Conservation (phyloP, 306 rosid species). For the Begonia fuchsioides region DNA sequence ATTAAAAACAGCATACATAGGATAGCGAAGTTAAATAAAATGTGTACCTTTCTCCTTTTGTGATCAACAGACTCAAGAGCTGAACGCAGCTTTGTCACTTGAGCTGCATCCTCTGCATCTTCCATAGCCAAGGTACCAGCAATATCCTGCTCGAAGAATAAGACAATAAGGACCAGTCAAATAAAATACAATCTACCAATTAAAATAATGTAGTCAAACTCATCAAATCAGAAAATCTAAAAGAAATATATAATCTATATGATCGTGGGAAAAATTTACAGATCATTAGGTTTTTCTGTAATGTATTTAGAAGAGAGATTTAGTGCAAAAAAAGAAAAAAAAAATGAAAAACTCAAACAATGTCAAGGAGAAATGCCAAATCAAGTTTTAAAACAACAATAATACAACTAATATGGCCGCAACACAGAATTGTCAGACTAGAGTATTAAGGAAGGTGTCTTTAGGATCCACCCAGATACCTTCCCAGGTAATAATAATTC, state of each 20-base stretch:
- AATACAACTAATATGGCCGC: too few species aligned
- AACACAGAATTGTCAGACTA: too few species aligned
- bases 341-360: too few species aligned
- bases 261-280: background rate
- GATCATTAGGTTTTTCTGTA: background rate
- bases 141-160: constrained; percentile 59
- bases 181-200: background rate
- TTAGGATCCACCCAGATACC: too few species aligned
- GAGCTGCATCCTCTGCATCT: constrained; percentile 76
- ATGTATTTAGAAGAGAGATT: too few species aligned
- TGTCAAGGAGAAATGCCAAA: too few species aligned
- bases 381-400: too few species aligned
- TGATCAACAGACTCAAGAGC: constrained; percentile 98
- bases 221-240: too few species aligned
- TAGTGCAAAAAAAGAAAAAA: too few species aligned
- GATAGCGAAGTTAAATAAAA: constrained; percentile 3
- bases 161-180: constrained; percentile 1
- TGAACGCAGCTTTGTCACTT: constrained; percentile 80
- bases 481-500: too few species aligned
- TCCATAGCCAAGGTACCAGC: constrained; percentile 97
- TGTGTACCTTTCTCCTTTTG: constrained; percentile 81
- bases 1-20: background rate
- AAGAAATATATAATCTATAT: background rate
- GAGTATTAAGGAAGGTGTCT: too few species aligned
- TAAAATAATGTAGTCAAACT: background rate